These are phyloP conservation scores for Podospora appendiculata DNA, from an alignment of 495 filamentous ascomycete species.

Conservation along the genomic window DNA sequence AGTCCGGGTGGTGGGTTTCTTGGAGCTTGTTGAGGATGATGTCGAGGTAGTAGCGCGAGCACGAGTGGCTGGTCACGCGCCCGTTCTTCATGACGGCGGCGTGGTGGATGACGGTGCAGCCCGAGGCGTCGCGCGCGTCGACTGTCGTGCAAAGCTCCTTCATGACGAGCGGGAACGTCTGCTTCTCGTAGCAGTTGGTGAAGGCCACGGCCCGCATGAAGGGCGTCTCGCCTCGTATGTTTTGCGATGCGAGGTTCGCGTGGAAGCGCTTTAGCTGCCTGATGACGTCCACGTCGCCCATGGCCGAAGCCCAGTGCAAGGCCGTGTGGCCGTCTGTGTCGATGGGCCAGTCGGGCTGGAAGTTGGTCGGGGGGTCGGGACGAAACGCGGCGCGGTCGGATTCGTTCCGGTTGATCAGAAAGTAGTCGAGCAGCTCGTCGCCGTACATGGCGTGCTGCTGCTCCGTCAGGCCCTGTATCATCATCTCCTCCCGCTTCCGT, in stretches of 20 bases:
- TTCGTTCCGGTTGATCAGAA: constrained; percentile 70
- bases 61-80: constrained; percentile 65
- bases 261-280: constrained; percentile 71
- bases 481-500: constrained; percentile 63
- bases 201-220: constrained; percentile 92
- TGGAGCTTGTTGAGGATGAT: constrained; percentile 77
- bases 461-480: constrained; percentile 58
- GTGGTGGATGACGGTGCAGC: constrained; percentile 86
- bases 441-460: constrained; percentile 83
- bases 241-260: constrained; percentile 58
- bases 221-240: constrained; percentile 81
- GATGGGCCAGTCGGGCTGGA: constrained; percentile 80
- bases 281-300: constrained; percentile 91
- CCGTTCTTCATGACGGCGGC: constrained; percentile 75
- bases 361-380: constrained; percentile 71
- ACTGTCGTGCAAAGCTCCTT: constrained; percentile 72
- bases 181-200: constrained; percentile 90
- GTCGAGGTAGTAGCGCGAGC: constrained; percentile 86
- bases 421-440: constrained; percentile 90
- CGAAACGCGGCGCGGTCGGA: constrained; percentile 48
- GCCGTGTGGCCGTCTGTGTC: constrained; percentile 84
- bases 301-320: constrained; percentile 94
- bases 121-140: constrained; percentile 62
- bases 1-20: constrained; percentile 55
- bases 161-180: constrained; percentile 74